phyloP scores from a whole-genome alignment of 305 asterid species.

The Rubia balearica region DNA sequence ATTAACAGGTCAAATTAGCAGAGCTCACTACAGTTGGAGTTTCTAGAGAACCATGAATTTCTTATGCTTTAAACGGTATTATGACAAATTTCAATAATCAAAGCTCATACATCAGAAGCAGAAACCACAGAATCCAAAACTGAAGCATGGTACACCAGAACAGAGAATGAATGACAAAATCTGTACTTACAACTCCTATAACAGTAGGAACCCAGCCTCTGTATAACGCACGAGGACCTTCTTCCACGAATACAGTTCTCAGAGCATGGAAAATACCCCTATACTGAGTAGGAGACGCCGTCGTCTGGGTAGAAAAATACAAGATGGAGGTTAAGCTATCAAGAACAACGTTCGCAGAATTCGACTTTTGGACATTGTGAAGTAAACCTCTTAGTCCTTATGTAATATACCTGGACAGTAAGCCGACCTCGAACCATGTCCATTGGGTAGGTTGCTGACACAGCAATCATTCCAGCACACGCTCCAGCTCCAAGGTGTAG shows the following conservation, averaged over 20 bases:
- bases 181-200: constrained; percentile 75
- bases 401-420: constrained; percentile 70
- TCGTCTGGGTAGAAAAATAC: constrained; percentile 41
- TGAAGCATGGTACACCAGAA: too few species aligned
- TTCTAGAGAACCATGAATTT: neutral
- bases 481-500: constrained; percentile 98
- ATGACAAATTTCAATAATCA: neutral
- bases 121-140: neutral
- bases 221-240: constrained; percentile 84
- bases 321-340: constrained; percentile 14
- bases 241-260: constrained; percentile 83
- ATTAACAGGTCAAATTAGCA: neutral
- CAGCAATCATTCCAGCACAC: constrained; percentile 97
- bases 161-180: neutral
- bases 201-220: constrained; percentile 98
- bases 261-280: constrained; percentile 87
- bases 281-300: constrained; percentile 73
- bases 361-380: neutral
- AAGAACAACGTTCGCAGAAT: neutral
- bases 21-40: neutral
- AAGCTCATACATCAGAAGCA: neutral
- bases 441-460: constrained; percentile 99
- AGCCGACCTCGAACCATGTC: constrained; percentile 98
- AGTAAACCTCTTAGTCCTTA: neutral
- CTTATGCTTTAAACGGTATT: neutral